These are phyloP conservation scores for Rubroboletus satanas DNA, from an alignment of 768 basidiomycete species.

Conservation along the genomic window DNA sequence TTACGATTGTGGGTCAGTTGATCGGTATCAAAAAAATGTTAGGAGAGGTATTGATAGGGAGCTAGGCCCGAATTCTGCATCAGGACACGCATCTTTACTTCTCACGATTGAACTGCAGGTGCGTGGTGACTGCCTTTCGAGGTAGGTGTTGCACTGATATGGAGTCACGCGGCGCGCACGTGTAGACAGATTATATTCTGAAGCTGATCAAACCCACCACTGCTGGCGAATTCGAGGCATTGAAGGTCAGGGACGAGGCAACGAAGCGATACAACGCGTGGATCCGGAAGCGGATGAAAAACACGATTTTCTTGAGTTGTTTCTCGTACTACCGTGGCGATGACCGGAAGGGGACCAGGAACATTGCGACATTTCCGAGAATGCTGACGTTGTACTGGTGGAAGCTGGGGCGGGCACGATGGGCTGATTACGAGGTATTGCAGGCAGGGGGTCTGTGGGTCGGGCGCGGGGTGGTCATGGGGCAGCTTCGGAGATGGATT, in stretches of 20 bases:
- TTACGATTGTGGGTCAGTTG: background rate
- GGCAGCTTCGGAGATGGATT: constrained; percentile 11
- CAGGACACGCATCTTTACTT: background rate
- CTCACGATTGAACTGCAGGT: constrained; percentile 1
- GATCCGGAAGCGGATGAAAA: constrained; percentile 44
- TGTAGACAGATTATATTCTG: background rate
- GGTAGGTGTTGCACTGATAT: background rate
- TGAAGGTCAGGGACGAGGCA: background rate
- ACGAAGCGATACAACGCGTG: constrained; percentile 9
- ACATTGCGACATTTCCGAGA: background rate
- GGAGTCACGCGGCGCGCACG: constrained; percentile 3
- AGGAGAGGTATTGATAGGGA: background rate
- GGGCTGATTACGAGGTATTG: background rate
- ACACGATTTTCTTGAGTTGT: constrained; percentile 44
- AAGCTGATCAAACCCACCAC: constrained; percentile 2
- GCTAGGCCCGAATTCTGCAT: background rate
- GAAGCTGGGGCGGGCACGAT: background rate
- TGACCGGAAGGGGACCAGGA: constrained; percentile 20
- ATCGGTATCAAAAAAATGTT: background rate
- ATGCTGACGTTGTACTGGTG: background rate
- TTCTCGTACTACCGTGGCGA: constrained; percentile 31
- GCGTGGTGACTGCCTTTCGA: background rate
- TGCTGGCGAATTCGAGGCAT: background rate
- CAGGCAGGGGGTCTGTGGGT: background rate
- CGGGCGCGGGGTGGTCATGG: constrained; percentile 16